Evolutionary conservation across 1,139 yeast species (phyloP), one percentile per base, ranked within the genome.

Genomic region (Sugiyamaella novakii): DNA sequence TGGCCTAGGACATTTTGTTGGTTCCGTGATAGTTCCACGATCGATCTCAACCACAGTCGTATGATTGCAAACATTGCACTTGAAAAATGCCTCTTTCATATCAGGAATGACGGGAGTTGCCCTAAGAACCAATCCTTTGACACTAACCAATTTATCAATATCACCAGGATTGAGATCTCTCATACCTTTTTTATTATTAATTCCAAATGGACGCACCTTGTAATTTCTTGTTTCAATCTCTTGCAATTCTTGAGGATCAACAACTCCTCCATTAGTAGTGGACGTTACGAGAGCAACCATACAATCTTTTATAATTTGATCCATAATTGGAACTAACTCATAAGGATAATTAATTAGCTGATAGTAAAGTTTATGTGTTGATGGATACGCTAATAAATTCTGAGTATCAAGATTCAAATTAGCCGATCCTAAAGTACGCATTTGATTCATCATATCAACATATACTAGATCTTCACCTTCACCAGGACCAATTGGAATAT

Each of bases 261-360:
- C 38, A 15, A 24, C 33, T 11, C 19, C 19, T 7, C 33, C 28
- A 8, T 72, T 65, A 30, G 66, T 65, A 31, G 66, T 67, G 55
- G 87, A 91, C 52, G 84, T 74, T 18, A 84, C 84, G 15, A 89
- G 67, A 5, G 91, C 84, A 25, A 88, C 83, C 81, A 92, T 81
- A 59, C 92, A 85, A 65, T 92, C 97, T 64, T 89, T 91, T 51
- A 91, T 78, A 2, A 96, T 84, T 64, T 89, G 96, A 75, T 92
- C 99, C 97, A 92, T 89, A 59, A 92, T 87, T 6, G 98, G 98
- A 49, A 92, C 84, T 37, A 92, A 87, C 74, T 92, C 99, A 66
- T 91, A 97, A 0, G 99, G 99, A 65, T 91, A 92, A 63, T 87
- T 87, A 57, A 88, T 78, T 56, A 92, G 74, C 68, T 91, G 97